These are phyloP conservation scores for Sordaria brevicollis DNA, from an alignment of 495 filamentous ascomycete genomes.

Conservation along the genomic window DNA sequence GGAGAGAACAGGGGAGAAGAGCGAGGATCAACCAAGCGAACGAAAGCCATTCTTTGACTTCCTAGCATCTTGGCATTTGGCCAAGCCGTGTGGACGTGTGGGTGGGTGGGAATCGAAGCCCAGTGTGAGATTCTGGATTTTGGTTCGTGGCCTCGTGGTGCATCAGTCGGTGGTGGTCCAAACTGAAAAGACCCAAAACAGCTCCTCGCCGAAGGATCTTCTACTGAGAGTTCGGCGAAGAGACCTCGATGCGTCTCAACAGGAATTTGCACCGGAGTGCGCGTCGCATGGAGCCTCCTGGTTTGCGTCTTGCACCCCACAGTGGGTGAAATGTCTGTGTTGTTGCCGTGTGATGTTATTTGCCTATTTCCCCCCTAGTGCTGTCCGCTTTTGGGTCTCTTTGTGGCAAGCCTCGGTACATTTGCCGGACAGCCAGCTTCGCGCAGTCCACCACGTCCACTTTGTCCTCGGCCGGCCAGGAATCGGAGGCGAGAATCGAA, in stretches of 20 bases:
- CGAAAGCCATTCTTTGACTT: not conserved
- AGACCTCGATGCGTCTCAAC: not conserved
- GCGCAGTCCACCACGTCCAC: not conserved
- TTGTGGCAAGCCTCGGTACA: slow-evolving; percentile 15
- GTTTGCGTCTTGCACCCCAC: not conserved
- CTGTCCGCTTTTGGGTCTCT: slow-evolving; percentile 2
- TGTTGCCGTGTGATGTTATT: not conserved
- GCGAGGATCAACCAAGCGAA: not conserved
- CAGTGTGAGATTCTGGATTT: not conserved
- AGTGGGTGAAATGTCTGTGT: not conserved
- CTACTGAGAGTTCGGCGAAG: not conserved
- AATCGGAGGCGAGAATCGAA: not conserved
- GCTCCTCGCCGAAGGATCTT: not conserved
- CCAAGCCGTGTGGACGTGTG: not conserved
- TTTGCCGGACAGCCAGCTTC: slow-evolving; percentile 2
- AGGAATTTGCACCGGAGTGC: not conserved
- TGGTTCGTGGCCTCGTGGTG: not conserved
- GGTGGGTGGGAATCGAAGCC: not conserved
- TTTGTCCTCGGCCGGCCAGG: not conserved
- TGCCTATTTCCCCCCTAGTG: not conserved
- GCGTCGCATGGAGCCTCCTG: not conserved
- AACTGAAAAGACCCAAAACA: not conserved
- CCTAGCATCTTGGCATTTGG: not conserved
- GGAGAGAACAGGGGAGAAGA: not conserved
- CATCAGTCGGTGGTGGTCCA: not conserved